phyloP scores from a whole-genome alignment of 768 basidiomycete species.

The Phaeotremella skinneri region DNA sequence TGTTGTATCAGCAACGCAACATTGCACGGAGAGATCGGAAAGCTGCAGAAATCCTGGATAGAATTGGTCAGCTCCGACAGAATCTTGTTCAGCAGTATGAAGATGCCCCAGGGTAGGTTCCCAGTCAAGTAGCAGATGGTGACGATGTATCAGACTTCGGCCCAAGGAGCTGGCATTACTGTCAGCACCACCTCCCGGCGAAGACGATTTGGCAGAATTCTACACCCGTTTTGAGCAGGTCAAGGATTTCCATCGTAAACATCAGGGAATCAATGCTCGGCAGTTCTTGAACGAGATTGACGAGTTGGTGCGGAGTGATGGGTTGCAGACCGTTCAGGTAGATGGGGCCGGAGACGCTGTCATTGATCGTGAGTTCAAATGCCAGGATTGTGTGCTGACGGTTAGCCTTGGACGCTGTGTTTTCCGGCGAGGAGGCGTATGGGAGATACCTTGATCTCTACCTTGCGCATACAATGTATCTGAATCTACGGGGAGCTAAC shows the following conservation, averaged over 20 bases:
- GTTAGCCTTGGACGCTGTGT: constrained; percentile 58
- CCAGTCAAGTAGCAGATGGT: background rate
- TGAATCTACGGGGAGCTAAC: constrained; percentile 76
- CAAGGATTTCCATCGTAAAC: constrained; percentile 93
- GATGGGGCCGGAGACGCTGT: constrained; percentile 65
- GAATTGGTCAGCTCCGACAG: constrained; percentile 67
- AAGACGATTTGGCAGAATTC: constrained; percentile 78
- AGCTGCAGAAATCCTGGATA: constrained; percentile 81
- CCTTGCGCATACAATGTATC: constrained; percentile 78
- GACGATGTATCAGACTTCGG: constrained; percentile 52
- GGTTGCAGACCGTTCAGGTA: constrained; percentile 66
- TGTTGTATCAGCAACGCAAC: constrained; percentile 37
- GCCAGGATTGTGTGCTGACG: background rate
- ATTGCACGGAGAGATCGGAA: constrained; percentile 69
- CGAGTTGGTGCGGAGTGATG: constrained; percentile 56
- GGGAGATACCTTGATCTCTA: constrained; percentile 95
- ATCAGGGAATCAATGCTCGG: constrained; percentile 75
- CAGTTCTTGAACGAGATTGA: constrained; percentile 79
- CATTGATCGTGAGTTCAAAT: constrained; percentile 67
- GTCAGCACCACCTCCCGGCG: constrained; percentile 44
- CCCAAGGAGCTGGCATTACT: constrained; percentile 43
- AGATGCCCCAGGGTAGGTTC: constrained; percentile 62
- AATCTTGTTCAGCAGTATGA: constrained; percentile 71
- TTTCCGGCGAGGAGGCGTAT: constrained; percentile 93
- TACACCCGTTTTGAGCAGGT: constrained; percentile 93